Conservation (phyloP, 1,139 yeast genomes). For the Pichia sp. region DNA sequence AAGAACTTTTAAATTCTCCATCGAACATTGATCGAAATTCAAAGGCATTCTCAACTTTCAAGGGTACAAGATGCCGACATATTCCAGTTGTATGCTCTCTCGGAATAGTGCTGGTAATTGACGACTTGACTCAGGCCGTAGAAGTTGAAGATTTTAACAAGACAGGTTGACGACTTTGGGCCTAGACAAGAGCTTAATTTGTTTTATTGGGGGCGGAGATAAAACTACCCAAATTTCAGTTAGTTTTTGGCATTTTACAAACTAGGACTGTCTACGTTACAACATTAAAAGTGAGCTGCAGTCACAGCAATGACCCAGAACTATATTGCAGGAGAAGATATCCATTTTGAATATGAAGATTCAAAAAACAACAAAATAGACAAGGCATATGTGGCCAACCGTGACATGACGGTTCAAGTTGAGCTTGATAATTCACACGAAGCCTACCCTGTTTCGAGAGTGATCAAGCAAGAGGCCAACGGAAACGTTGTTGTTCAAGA, state of each 20-base stretch:
- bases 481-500: conserved; percentile 70
- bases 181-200: neutral
- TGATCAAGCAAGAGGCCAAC: conserved; percentile 66
- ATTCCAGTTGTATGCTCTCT: neutral
- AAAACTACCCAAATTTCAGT: neutral
- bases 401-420: conserved; percentile 33
- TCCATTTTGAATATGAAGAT: conserved; percentile 52
- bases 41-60: neutral
- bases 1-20: neutral
- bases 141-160: neutral
- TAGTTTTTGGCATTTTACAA: neutral
- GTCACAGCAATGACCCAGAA: conserved; percentile 19
- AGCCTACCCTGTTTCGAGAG: conserved; percentile 69
- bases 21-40: neutral
- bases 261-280: neutral
- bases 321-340: conserved; percentile 51
- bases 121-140: too few species aligned
- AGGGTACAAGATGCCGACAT: neutral
- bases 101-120: too few species aligned
- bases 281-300: neutral
- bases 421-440: conserved; percentile 52
- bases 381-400: conserved; percentile 19
- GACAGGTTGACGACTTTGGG: neutral
- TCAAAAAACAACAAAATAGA: conserved; percentile 20
- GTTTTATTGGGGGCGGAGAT: neutral